Conservation (phyloP, 495 filamentous ascomycete genomes). For the Penicillium paradoxum region DNA sequence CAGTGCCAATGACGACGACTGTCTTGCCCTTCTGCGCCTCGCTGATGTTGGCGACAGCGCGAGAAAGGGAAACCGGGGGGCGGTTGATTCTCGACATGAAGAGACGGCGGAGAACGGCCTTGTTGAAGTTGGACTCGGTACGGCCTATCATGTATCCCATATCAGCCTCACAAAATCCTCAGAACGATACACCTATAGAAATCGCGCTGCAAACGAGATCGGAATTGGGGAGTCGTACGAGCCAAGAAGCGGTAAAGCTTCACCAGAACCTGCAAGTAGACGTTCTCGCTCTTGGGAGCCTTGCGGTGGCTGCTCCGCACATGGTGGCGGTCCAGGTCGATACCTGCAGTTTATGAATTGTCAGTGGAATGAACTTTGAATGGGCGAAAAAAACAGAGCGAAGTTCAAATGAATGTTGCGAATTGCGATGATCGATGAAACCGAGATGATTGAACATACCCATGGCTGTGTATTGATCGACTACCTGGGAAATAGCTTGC, state of each 20-base stretch:
- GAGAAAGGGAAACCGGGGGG: constrained; percentile 87
- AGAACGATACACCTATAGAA: constrained; percentile 1
- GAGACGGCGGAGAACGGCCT: constrained; percentile 89
- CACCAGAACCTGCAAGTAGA: constrained; percentile 93
- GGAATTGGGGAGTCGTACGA: constrained; percentile 57
- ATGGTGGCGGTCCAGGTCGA: constrained; percentile 75
- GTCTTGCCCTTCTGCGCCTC: constrained; percentile 79
- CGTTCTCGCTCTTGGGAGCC: constrained; percentile 97
- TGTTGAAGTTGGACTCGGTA: constrained; percentile 96
- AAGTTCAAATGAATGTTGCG: not conserved
- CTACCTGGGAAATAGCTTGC: constrained; percentile 43
- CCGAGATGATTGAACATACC: constrained; percentile 31
- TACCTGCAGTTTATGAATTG: constrained; percentile 40
- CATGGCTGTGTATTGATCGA: constrained; percentile 46
- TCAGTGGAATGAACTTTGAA: constrained; percentile 5
- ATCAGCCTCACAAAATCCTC: constrained; percentile 17
- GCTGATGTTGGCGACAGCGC: constrained; percentile 64
- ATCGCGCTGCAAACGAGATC: constrained; percentile 9
- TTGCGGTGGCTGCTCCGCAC: constrained; percentile 82
- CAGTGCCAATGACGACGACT: constrained; percentile 83
- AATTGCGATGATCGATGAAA: not conserved
- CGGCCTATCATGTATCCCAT: constrained; percentile 55
- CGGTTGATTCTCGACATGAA: constrained; percentile 98
- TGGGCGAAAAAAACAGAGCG: not conserved
- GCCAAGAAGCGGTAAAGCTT: constrained; percentile 99